Percentiles rank a stretch among this genome's conserved stretches.
phyloP scores from a whole-genome alignment of 345 rosid genomes.

The Melaleuca quinquenervia region DNA sequence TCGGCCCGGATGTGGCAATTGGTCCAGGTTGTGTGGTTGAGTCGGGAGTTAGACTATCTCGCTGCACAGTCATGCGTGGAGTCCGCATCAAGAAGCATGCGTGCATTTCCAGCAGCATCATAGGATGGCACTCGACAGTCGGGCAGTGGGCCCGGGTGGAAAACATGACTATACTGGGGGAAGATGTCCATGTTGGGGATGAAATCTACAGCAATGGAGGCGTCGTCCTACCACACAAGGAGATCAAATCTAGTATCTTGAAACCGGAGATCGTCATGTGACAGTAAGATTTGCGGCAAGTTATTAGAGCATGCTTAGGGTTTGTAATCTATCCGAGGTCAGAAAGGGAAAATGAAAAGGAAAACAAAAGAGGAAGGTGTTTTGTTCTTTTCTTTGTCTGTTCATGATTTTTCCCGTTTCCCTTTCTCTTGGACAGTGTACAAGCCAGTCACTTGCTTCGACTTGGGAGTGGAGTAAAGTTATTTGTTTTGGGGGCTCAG shows the following conservation, averaged over 20 bases:
- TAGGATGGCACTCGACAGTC: slow-evolving; percentile 95
- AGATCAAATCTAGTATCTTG: slow-evolving; percentile 91
- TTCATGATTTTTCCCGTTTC: background rate
- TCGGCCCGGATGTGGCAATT: slow-evolving; percentile 93
- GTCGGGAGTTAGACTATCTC: slow-evolving; percentile 90
- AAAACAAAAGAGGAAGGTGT: background rate
- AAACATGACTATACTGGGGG: slow-evolving; percentile 97
- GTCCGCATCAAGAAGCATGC: slow-evolving; percentile 93
- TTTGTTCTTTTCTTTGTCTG: background rate
- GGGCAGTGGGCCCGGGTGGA: slow-evolving; percentile 98
- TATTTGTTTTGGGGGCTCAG: background rate
- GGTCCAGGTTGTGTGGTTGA: slow-evolving; percentile 94
- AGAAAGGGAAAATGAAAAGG: background rate
- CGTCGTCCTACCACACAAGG: slow-evolving; percentile 93
- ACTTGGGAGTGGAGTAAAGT: background rate
- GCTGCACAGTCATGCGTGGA: slow-evolving; percentile 95
- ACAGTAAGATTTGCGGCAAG: background rate
- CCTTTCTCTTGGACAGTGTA: background rate
- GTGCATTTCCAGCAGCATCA: slow-evolving; percentile 85
- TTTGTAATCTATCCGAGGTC: background rate
- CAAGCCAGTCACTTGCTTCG: background rate
- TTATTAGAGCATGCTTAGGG: background rate
- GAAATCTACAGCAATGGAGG: slow-evolving; percentile 98
- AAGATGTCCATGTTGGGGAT: slow-evolving; percentile 91
- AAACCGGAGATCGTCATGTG: slow-evolving; percentile 99